Percentiles rank a stretch among this genome's conserved stretches.
phyloP scores from a whole-genome alignment of 306 rosid genomes.

The Citrullus mucosospermus region DNA sequence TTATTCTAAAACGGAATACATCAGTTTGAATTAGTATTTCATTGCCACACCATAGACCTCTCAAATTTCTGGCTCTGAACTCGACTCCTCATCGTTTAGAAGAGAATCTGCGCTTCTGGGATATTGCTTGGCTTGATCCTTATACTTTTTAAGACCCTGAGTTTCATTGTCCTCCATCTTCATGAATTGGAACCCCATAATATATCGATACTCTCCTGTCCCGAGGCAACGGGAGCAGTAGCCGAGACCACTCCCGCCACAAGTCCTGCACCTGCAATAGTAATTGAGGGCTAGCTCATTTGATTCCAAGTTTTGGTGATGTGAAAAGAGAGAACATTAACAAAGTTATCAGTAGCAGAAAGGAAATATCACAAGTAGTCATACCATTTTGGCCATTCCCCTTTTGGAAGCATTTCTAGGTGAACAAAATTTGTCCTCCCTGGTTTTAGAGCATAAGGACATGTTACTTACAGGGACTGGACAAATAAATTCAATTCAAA shows the following conservation, averaged over 20 bases:
- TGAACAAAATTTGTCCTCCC: slow-evolving; percentile 67
- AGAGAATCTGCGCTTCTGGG: slow-evolving; percentile 13
- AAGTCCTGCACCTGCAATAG: slow-evolving; percentile 48
- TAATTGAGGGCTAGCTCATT: slow-evolving; percentile 2
- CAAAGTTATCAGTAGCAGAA: not conserved
- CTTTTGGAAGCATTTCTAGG: slow-evolving; percentile 70
- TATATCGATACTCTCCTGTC: slow-evolving; percentile 72
- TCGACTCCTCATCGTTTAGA: not conserved
- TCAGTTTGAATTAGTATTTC: not conserved
- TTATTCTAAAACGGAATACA: not conserved
- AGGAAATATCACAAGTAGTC: not conserved
- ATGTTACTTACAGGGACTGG: not conserved
- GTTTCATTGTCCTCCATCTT: slow-evolving; percentile 24
- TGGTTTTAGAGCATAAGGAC: slow-evolving; percentile 5
- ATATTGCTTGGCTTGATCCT: slow-evolving; percentile 12
- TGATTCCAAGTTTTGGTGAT: not conserved
- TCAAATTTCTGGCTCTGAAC: not conserved
- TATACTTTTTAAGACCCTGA: slow-evolving; percentile 11
- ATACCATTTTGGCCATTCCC: slow-evolving; percentile 92
- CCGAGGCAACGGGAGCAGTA: slow-evolving; percentile 88
- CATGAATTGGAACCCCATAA: slow-evolving; percentile 82
- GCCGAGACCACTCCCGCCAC: slow-evolving; percentile 78
- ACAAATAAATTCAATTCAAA: not conserved
- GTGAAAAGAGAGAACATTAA: not conserved
- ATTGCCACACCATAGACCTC: not conserved